A percentile compares a stretch with the other conserved stretches of the same genome.
Conservation (phyloP, 441 rosid species). For the Bruguiera hainesii region DNA sequence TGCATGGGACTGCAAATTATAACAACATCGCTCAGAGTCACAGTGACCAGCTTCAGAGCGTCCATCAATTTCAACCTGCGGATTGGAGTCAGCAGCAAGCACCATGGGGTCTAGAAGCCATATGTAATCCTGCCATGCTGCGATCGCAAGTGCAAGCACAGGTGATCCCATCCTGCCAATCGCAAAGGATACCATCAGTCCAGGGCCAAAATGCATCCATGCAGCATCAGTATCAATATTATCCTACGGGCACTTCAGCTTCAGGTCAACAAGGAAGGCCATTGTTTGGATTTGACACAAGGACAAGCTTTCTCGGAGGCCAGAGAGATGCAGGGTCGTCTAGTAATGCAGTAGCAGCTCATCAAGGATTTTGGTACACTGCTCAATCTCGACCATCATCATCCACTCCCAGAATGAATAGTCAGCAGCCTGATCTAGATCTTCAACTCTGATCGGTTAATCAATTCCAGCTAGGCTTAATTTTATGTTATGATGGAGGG, state of each 20-base stretch:
- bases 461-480: no score
- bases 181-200: background rate
- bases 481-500: no score
- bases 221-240: background rate
- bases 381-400: background rate
- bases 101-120: constrained; percentile 13
- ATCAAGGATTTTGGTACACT: constrained; percentile 8
- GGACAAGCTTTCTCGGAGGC: constrained; percentile 6
- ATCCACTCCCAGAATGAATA: background rate
- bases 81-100: constrained; percentile 7
- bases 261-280: background rate
- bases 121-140: background rate
- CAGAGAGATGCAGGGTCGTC: background rate
- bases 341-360: background rate
- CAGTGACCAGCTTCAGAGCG: no score
- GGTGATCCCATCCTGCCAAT: background rate
- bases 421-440: constrained; percentile 22
- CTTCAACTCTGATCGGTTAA: constrained; percentile 21
- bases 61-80: no score
- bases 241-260: background rate
- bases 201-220: background rate
- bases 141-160: background rate
- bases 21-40: no score
- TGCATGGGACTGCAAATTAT: background rate
- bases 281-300: background rate